Evolutionary conservation across 192 early-diverging fungal genomes (phyloP), one percentile per base, ranked within the genome.

Genomic region (Cladochytrium replicatum): DNA sequence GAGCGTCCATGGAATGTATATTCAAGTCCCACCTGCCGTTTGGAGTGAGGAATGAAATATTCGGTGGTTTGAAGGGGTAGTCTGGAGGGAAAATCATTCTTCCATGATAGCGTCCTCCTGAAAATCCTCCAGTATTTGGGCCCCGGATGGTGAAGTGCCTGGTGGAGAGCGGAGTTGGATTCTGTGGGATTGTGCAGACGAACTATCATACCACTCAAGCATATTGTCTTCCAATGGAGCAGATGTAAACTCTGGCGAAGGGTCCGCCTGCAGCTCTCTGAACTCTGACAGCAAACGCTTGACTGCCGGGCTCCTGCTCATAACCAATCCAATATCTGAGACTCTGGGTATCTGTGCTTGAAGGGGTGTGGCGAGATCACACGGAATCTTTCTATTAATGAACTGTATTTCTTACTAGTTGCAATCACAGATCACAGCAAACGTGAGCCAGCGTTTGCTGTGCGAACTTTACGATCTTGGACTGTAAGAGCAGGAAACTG

Each of bases 111-210:
- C 75, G 68, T 51, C 87, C 92, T 30, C 86, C 87, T 44, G 78
- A 77, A 66, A 88, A 98, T 4, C 87, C 86, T 4, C 88, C 87
- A 19, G 78, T 84, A 17, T 77, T 66, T 19, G 93, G 93, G 6
- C 94, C 94, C 15, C 87, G 72, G 6, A 96, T 72, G 1, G 91
- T 93, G 60, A 93, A 97, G 58, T 97, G 94, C 71, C 67, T 69
- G 38, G n/a, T n/a, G n/a, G n/a, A n/a, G 17, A 44, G 17, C 11
- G 17, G 13, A 13, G 32, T 44, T 37, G 17, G 17, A 44, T 44
- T 44, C 22, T 44, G 32, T 37, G 11, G 32, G 13, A 44, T 13
- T 13, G 13, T 44, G 43, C 34, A 37, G 34, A 17, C 34, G 17
- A 37, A 17, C n/a, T 13, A 37, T 13, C 58, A 4, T 17, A 69